Evolutionary conservation across 2,329 filamentous ascomycete genomes (phyloP), one percentile per base, ranked within the genome.

Genomic region (Fusarium nisikadoi): DNA sequence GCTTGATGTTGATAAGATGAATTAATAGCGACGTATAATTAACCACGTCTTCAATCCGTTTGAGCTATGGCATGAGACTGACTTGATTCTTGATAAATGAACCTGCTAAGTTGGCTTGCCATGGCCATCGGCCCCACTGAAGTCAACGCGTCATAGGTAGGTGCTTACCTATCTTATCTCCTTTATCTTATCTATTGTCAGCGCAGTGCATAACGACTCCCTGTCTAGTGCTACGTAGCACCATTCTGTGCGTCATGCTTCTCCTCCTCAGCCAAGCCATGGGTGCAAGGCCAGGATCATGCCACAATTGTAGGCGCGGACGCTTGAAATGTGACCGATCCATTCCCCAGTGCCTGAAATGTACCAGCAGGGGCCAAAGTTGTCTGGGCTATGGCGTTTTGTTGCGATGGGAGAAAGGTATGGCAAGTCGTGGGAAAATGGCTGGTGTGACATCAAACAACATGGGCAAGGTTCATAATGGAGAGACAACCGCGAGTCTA

Each of bases 161-260:
- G 16, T 1, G 7, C 20, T 19, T 13, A 7, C 4, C 5, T 49
- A 49, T 49, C 46, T 49, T 47, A 47, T 47, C 45, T 47, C 3
- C 0, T 4, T 0, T 47, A 31, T 31, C 45, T 47, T 49, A 49
- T 49, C 46, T 13, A 5, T 1, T 2, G 4, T 13, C 20, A 47
- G 10, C 9, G 7, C 14, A 29, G 6, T 9, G 3, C 6, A 46
- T 1, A n/a, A 29, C 19, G 25, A 16, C 19, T 6, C 20, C 20
- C 5, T 7, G 19, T 12, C 14, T 14, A 0, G 16, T 19, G 8
- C 41, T 20, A 14, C 8, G 2, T 47, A 31, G 7, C 20, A 47
- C 45, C n/a, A 0, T 47, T 47, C 7, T 31, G 27, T 17, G 7
- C 27, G 3, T 13, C 8, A 2, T 14, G 0, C 1, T 1, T 13